These are phyloP conservation scores for Rostrohypoxylon terebratum DNA, from an alignment of 495 filamentous ascomycete genomes.

Conservation along the genomic window DNA sequence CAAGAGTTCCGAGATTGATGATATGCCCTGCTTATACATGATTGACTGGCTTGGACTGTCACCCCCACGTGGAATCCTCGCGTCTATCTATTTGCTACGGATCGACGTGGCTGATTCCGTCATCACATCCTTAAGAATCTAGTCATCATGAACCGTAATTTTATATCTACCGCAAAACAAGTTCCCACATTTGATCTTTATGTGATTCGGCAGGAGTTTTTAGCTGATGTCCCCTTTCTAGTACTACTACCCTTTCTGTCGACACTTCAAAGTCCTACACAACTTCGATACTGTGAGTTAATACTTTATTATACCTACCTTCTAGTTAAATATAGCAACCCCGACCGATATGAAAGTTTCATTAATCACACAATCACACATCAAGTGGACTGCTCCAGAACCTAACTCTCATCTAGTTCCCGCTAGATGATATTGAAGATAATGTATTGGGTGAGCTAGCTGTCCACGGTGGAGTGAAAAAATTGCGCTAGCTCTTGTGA, in stretches of 20 bases:
- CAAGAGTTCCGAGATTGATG: slow-evolving; percentile 3
- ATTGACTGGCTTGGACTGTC: slow-evolving; percentile 12
- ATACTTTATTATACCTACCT: not conserved
- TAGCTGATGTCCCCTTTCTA: slow-evolving; percentile 4
- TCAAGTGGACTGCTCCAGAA: slow-evolving; percentile 36
- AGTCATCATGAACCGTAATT: slow-evolving; percentile 21
- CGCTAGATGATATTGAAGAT: slow-evolving; percentile 19
- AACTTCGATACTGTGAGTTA: not conserved
- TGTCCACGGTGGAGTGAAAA: slow-evolving; percentile 19
- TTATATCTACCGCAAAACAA: slow-evolving; percentile 16
- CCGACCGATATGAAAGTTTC: slow-evolving; percentile 29
- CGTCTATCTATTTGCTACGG: slow-evolving; percentile 46
- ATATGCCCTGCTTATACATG: slow-evolving; percentile 22
- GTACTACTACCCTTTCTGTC: not conserved
- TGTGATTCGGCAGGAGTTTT: slow-evolving; percentile 11
- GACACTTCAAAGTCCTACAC: not conserved
- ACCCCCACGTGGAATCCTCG: slow-evolving; percentile 42
- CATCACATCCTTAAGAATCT: slow-evolving; percentile 28
- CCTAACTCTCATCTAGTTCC: slow-evolving; percentile 30
- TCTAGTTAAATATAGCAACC: not conserved
- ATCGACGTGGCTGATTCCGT: slow-evolving; percentile 33
- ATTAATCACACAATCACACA: slow-evolving; percentile 27
- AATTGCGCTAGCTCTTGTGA: slow-evolving; percentile 16
- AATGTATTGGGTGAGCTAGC: slow-evolving; percentile 30
- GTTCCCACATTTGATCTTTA: slow-evolving; percentile 7